Base-by-base conservation (phyloP, 768 basidiomycete genomes). In the Pulveroboletus ravenelii region DNA sequence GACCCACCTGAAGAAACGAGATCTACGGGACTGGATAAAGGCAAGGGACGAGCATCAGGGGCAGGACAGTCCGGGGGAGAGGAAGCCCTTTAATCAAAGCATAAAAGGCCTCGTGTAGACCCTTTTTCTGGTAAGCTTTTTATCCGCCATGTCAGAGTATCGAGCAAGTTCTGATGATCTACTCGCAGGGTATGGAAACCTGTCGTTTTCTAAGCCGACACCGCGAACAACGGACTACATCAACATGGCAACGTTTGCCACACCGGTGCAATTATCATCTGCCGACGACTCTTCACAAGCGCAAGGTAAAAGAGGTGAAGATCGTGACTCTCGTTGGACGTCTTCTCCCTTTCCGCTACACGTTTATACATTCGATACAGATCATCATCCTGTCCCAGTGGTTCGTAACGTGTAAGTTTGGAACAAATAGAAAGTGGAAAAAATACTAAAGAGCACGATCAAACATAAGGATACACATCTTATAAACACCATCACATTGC, bases 101-200 rank as follows among this genome's bases (percentile, higher is more conserved):
- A 78, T 29, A 75, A 77, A 63, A 73, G 83, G 57, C 73, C 76
- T 27, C 68, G 65, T 0, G 60, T 85, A 27, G 86, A 88, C 66
- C 82, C 83, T 6, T 89, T 88, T 57, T 77, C 81, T 51, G 85
- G 87, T 82, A 58, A 52, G 52, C 23, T 30, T 20, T 13, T 9
- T 14, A n/a, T n/a, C 31, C 13, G 15, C 6, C 10, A 7, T 34
- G n/a, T 49, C 43, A 25, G 35, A 30, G n/a, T 5, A 31, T 43
- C 10, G 6, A 4, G 7, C n/a, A 20, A n/a, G 25, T 38, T 42
- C 37, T 49, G 39, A 58, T 14, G 4, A 12, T 29, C 14, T 47
- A 8, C 10, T n/a, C 6, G 1, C 54, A 75, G 74, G 68, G 13
- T 66, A 70, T 39, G 65, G 67, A n/a, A 65, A 69, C 32, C 47